A percentile compares a stretch with the other conserved stretches of the same genome.
Conservation (phyloP, 2,329 filamentous ascomycete genomes). For the Penicillium sp. region DNA sequence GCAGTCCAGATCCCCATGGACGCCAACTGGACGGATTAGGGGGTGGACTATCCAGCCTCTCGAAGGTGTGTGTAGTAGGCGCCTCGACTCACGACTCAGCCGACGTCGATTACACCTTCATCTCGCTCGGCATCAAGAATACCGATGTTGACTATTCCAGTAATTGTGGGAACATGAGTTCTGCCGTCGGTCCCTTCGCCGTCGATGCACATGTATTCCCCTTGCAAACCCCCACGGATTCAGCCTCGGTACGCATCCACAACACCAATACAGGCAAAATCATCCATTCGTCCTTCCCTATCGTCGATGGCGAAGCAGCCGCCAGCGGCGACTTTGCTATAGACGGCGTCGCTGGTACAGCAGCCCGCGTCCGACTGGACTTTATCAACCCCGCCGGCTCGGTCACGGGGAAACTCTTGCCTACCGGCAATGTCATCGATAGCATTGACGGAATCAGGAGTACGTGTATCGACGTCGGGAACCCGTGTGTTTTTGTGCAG, state of each 20-base stretch:
- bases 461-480: conserved; percentile 63
- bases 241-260: conserved; percentile 53
- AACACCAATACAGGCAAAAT: conserved; percentile 72
- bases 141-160: conserved; percentile 62
- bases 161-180: conserved; percentile 75
- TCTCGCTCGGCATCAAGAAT: conserved; percentile 64
- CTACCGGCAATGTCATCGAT: conserved; percentile 58
- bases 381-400: conserved; percentile 64
- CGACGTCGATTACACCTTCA: conserved; percentile 70
- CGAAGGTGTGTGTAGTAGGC: conserved; percentile 68
- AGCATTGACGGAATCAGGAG: conserved; percentile 49
- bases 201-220: conserved; percentile 54
- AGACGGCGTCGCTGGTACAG: conserved; percentile 62
- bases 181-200: conserved; percentile 64
- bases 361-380: conserved; percentile 57
- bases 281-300: conserved; percentile 57
- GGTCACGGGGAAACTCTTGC: conserved; percentile 61
- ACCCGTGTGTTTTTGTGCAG: conserved; percentile 62
- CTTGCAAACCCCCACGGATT: conserved; percentile 30
- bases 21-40: conserved; percentile 72
- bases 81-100: conserved; percentile 49
- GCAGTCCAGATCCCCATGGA: conserved; percentile 63
- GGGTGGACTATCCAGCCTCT: conserved; percentile 65
- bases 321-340: conserved; percentile 58
- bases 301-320: conserved; percentile 50